Percentiles rank a stretch among this genome's conserved stretches.
These are phyloP conservation scores for Debaryomyces udenii DNA, from an alignment of 1,139 yeast genomes.

Conservation along the genomic window DNA sequence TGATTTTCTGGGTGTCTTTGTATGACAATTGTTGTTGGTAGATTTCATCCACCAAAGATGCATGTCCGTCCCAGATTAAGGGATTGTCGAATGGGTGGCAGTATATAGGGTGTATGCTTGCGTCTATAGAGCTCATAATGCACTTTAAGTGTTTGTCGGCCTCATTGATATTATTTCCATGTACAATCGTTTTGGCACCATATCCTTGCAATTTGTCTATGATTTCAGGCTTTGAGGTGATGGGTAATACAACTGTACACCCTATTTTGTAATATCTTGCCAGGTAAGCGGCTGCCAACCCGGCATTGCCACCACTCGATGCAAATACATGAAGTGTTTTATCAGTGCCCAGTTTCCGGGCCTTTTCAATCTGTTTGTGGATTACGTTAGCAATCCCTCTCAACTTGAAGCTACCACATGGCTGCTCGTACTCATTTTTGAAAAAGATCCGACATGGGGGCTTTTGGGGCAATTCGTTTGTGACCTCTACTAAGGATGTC, in stretches of 20 bases:
- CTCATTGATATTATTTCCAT: constrained; percentile 40
- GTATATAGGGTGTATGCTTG: constrained; percentile 30
- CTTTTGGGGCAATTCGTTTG: constrained; percentile 23
- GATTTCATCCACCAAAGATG: constrained; percentile 38
- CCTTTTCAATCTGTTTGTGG: constrained; percentile 22
- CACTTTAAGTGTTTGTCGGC: constrained; percentile 37
- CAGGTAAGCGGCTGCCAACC: constrained; percentile 47
- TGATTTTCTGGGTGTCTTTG: constrained; percentile 23
- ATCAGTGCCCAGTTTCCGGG: constrained; percentile 20
- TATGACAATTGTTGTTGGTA: constrained; percentile 22
- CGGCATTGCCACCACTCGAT: constrained; percentile 53
- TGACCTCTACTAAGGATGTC: constrained; percentile 34
- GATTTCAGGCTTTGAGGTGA: constrained; percentile 28
- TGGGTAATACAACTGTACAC: constrained; percentile 47
- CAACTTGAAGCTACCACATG: constrained; percentile 45
- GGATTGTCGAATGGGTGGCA: constrained; percentile 48
- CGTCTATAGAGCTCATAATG: constrained; percentile 21
- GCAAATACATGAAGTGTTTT: constrained; percentile 35
- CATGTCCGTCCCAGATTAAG: constrained; percentile 45
- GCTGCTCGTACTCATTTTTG: constrained; percentile 45
- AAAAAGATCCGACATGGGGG: constrained; percentile 36
- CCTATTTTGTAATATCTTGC: constrained; percentile 27
- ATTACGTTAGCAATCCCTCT: constrained; percentile 43
- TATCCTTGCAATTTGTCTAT: constrained; percentile 26
- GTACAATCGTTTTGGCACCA: constrained; percentile 34